phyloP scores from a whole-genome alignment of 768 basidiomycete species.

The Lyophyllum semitale region DNA sequence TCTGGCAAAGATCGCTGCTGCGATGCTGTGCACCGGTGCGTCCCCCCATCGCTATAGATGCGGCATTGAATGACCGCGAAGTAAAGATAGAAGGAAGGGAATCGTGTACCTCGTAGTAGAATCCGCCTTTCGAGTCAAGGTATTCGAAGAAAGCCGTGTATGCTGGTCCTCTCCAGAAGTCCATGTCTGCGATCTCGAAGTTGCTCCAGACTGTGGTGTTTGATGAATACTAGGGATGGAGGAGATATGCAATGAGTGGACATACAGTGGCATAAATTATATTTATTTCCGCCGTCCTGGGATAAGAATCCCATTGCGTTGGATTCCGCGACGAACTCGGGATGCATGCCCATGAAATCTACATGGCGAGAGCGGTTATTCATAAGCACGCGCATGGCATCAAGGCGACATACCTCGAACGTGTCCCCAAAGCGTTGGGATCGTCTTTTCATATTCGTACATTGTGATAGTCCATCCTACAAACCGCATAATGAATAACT shows the following conservation, averaged over 20 bases:
- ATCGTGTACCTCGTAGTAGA: conserved; percentile 65
- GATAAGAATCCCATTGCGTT: conserved; percentile 71
- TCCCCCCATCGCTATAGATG: conserved; percentile 76
- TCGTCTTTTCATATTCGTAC: conserved; percentile 76
- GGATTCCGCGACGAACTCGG: conserved; percentile 53
- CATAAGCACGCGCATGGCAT: neutral
- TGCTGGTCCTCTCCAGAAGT: conserved; percentile 65
- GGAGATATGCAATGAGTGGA: conserved; percentile 30
- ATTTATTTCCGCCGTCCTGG: conserved; percentile 63
- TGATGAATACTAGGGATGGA: conserved; percentile 9
- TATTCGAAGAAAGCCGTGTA: conserved; percentile 68
- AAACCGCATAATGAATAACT: neutral
- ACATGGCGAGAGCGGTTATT: neutral
- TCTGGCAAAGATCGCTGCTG: conserved; percentile 68
- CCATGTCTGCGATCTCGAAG: conserved; percentile 75
- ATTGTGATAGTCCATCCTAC: conserved; percentile 74
- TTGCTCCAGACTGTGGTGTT: conserved; percentile 55
- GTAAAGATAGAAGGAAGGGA: conserved; percentile 30
- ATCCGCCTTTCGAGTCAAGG: conserved; percentile 63
- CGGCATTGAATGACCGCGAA: conserved; percentile 40
- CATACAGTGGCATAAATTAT: conserved; percentile 77
- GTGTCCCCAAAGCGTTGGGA: conserved; percentile 74
- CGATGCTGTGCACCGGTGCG: conserved; percentile 85
- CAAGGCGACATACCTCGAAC: conserved; percentile 52
- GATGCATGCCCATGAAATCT: conserved; percentile 64